Conservation (phyloP, 2,329 filamentous ascomycete genomes). For the Clonostachys rhizophaga region DNA sequence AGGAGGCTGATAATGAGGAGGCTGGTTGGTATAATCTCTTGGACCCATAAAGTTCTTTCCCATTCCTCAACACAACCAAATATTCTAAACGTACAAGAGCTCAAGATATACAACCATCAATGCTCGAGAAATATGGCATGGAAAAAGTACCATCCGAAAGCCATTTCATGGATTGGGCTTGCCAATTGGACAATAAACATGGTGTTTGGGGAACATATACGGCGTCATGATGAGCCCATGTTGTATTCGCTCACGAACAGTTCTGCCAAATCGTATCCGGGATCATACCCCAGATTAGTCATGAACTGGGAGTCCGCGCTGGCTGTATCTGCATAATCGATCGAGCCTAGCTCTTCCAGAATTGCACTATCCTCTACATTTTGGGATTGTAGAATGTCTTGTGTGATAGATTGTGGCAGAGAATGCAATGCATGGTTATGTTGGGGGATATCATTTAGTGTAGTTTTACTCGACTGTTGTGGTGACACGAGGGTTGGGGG, state of each 20-base stretch:
- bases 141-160: no score
- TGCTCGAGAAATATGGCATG: no score
- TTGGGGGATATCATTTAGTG: not conserved
- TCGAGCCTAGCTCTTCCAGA: slow-evolving; percentile 46
- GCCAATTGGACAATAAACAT: no score
- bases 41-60: no score
- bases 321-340: slow-evolving; percentile 41
- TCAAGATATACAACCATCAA: no score
- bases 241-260: slow-evolving; percentile 37
- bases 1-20: no score
- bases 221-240: not conserved
- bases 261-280: slow-evolving; percentile 54
- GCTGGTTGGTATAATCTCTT: no score
- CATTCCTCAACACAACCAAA: no score
- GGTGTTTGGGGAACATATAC: no score
- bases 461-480: not conserved
- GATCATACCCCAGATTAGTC: slow-evolving; percentile 62
- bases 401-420: not conserved
- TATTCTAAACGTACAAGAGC: no score
- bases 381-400: not conserved
- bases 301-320: slow-evolving; percentile 59
- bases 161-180: no score
- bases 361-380: slow-evolving; percentile 44
- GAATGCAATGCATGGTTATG: not conserved
- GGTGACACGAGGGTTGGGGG: not conserved